phyloP scores from a whole-genome alignment of 2,329 filamentous ascomycete genomes.

The Aureobasidium sp. region DNA sequence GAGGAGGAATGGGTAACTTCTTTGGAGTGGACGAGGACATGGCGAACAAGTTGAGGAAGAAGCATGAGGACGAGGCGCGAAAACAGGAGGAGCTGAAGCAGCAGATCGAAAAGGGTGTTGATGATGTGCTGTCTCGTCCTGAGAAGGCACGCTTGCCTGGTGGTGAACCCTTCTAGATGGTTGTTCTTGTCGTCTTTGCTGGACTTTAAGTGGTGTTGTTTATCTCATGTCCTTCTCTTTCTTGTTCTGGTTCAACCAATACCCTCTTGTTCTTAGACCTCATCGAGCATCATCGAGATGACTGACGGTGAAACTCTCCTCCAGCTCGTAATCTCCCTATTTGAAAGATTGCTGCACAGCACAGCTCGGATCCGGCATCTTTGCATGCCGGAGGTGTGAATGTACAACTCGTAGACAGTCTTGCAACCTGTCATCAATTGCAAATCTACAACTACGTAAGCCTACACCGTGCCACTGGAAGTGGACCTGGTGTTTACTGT shows the following conservation, averaged over 20 bases:
- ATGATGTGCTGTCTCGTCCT: constrained; percentile 34
- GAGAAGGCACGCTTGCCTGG: constrained; percentile 33
- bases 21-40: constrained; percentile 30
- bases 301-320: neutral
- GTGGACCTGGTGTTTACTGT: constrained; percentile 3
- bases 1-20: constrained; percentile 44
- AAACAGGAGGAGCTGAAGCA: constrained; percentile 26
- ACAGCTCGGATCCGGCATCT: neutral
- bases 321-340: neutral
- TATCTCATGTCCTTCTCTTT: neutral
- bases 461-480: neutral
- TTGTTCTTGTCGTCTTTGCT: neutral
- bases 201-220: neutral
- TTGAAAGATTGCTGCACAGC: neutral
- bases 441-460: neutral
- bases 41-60: constrained; percentile 25
- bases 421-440: neutral
- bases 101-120: constrained; percentile 36
- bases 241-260: neutral
- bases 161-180: constrained; percentile 22
- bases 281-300: neutral
- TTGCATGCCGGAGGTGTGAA: neutral
- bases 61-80: constrained; percentile 25
- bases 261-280: neutral
- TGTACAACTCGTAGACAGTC: neutral